Evolutionary conservation across 495 filamentous ascomycete genomes (phyloP).

Genomic region (Chaetomidium leptoderma): DNA sequence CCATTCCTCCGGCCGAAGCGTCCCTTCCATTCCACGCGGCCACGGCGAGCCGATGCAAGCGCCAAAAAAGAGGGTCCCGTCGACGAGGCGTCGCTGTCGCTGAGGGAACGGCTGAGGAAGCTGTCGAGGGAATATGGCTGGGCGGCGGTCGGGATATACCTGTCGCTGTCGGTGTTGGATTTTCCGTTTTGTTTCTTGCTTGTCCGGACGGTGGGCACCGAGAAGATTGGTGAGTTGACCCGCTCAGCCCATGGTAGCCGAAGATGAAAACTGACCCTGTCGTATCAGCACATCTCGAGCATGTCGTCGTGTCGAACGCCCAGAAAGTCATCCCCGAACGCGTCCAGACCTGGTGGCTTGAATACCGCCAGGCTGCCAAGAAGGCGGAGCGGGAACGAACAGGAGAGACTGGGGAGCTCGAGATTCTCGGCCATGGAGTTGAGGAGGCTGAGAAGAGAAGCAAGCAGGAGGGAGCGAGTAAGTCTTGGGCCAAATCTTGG

Average conservation of each 20-base stretch:
- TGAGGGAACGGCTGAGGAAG: constrained; percentile 69
- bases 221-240: constrained; percentile 63
- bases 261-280: neutral
- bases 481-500: constrained; percentile 23
- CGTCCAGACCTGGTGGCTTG: constrained; percentile 42
- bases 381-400: constrained; percentile 28
- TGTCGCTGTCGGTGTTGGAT: constrained; percentile 75
- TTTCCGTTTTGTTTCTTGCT: constrained; percentile 93
- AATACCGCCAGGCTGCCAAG: constrained; percentile 39
- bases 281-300: constrained; percentile 46
- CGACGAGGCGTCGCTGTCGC: constrained; percentile 43
- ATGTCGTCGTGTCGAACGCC: constrained; percentile 46
- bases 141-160: constrained; percentile 87
- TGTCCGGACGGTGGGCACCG: constrained; percentile 75
- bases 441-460: constrained; percentile 47
- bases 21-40: constrained; percentile 27
- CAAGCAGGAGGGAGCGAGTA: constrained; percentile 51
- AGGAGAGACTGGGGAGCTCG: constrained; percentile 29
- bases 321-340: constrained; percentile 49
- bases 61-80: constrained; percentile 7
- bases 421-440: constrained; percentile 49
- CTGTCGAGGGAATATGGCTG: constrained; percentile 94
- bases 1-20: constrained; percentile 18
- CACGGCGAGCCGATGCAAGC: constrained; percentile 13
- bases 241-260: neutral